Evolutionary conservation across 2,329 filamentous ascomycete species (phyloP), one percentile per base, ranked within the genome.

Genomic region (Orbilia javanica): DNA sequence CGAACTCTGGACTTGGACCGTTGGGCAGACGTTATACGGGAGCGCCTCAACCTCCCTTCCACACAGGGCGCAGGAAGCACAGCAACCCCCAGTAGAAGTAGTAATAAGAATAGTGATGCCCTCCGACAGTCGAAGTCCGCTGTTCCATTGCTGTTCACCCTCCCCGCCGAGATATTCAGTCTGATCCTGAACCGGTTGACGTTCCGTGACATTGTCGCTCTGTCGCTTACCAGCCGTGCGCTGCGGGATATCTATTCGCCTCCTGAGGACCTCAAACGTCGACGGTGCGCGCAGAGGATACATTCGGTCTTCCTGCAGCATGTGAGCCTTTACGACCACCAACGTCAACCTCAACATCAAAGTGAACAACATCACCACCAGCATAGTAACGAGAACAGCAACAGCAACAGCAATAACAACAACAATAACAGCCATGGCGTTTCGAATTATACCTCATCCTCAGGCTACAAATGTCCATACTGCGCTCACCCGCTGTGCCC

Each of bases 131-230:
- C 50, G 27, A 55, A 20, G 5, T 15, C 36, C 8, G 3, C 34
- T 2, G 34, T 42, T n/a, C 55, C 55, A 18, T 42, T 60, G 22
- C 29, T 73, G 36, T 44, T 74, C 20, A 55, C 55, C 11, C 22
- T 74, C 25, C 70, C 70, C 44, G 52, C 44, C 20, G 70, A 74
- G 27, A 74, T 74, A 20, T 67, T 74, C 63, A 39, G 8, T 42
- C 34, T 74, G 18, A 53, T 74, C n/a, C 20, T 68, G 31, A 44
- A 22, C 8, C 53, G 29, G 4, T 44, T 74, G 7, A 42, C 44
- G 2, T 53, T 74, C 20, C 52, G 70, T 2, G 70, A 74, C 25
- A 68, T 57, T 42, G 60, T 74, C 31, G 62, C 70, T 8, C 36
- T 74, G n/a, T 74, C 70, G 5, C 70, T 74, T 3, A 42, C 70